Conservation (phyloP, 2,329 filamentous ascomycete genomes). For the Ceratocystis diversiconidia region DNA sequence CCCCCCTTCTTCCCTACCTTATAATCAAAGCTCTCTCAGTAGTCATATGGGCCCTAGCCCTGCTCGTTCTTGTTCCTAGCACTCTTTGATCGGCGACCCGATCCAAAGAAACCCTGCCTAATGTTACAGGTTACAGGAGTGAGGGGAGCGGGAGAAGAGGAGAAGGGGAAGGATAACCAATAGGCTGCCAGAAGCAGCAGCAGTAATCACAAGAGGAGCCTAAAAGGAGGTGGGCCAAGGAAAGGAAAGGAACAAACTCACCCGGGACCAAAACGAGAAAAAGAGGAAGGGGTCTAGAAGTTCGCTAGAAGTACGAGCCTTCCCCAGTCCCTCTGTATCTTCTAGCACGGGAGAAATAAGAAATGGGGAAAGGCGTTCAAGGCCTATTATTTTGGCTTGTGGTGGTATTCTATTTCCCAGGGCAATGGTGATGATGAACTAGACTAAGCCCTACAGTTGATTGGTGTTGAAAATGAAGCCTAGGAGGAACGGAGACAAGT, state of each 20-base stretch:
- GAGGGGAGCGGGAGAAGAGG: neutral
- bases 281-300: conserved; percentile 4
- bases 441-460: neutral
- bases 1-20: neutral
- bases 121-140: neutral
- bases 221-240: neutral
- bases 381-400: neutral
- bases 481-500: neutral
- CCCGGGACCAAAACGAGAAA: neutral
- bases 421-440: neutral
- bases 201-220: neutral
- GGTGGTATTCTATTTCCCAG: neutral
- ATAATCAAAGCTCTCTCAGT: too few relatives aligned
- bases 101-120: neutral
- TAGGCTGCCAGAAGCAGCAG: neutral
- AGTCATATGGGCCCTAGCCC: neutral
- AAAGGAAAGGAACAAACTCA: neutral
- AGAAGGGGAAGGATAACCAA: neutral
- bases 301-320: neutral
- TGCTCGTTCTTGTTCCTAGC: neutral
- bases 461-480: neutral
- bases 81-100: neutral
- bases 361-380: neutral
- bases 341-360: neutral
- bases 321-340: neutral